phyloP scores from a whole-genome alignment of 2,329 filamentous ascomycete genomes.

The Aspergillus pseudoglaucus region DNA sequence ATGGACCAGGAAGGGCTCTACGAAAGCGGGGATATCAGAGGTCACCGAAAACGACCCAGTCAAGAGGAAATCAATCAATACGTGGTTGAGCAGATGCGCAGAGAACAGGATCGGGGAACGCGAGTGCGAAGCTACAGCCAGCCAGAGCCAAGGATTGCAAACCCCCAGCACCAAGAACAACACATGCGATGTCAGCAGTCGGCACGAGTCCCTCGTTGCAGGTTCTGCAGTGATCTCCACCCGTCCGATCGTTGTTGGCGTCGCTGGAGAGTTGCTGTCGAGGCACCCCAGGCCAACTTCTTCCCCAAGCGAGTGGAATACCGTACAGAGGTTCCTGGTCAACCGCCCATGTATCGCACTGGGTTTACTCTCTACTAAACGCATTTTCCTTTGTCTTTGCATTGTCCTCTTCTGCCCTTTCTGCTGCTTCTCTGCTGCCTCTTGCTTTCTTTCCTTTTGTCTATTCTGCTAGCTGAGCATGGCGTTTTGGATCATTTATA shows the following conservation, averaged over 20 bases:
- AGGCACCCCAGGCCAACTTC: conserved; percentile 17
- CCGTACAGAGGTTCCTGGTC: conserved; percentile 13
- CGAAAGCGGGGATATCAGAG: conserved; percentile 4
- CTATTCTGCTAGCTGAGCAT: not conserved
- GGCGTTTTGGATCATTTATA: not conserved
- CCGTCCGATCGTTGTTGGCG: conserved; percentile 19
- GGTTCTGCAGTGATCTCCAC: conserved; percentile 19
- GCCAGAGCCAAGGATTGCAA: conserved; percentile 9
- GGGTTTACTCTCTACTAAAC: conserved; percentile 18
- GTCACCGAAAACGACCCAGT: conserved; percentile 19
- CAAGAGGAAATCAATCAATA: conserved; percentile 26
- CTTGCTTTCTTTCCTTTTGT: not conserved
- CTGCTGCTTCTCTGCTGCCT: not conserved
- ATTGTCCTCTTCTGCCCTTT: too few relatives aligned
- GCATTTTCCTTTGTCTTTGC: not conserved
- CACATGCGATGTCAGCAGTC: not conserved
- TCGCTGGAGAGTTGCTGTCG: conserved; percentile 16
- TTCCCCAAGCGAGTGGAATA: conserved; percentile 18
- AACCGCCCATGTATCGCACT: conserved; percentile 18
- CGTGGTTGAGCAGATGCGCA: conserved; percentile 21
- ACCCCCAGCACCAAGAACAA: conserved; percentile 1
- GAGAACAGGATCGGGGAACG: conserved; percentile 15
- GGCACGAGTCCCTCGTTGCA: conserved; percentile 7
- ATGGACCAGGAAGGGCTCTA: conserved; percentile 13
- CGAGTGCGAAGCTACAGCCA: conserved; percentile 16